Evolutionary conservation across 1,284 basidiomycete species (phyloP), one percentile per base, ranked within the genome.

Genomic region (Ustilago tritici): DNA sequence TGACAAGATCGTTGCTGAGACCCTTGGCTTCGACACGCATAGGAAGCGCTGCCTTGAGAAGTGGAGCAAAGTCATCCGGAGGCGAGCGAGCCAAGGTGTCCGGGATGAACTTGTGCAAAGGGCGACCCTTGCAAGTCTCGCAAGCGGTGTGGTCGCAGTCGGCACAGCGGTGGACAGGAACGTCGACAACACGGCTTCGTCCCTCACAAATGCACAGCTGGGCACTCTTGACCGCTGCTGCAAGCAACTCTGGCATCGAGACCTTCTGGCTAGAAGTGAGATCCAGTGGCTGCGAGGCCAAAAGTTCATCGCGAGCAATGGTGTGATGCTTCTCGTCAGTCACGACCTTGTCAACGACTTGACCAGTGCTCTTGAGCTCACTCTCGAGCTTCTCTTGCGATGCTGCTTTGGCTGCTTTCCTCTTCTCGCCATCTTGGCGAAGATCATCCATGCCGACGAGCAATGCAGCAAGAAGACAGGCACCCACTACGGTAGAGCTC

Each of bases 401-500:
- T 50, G 90, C 89, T 4, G 32, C 35, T 34, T 50, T 36, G 41
- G 50, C 64, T 9, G 57, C 56, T 35, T 65, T 62, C 23, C 56
- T 63, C 71, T 63, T 72, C 31, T 57, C 38, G 32, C 64, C 71
- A 12, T 71, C 70, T 46, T 71, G 58, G 11, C 38, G 54, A 12
- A 82, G 69, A 52, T 82, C 80, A 11, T 69, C 56, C 57, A 72
- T 69, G 31, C 72, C 79, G n/a, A 81, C 76, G 5, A 82, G 89
- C 50, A 98, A 88, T 0, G 95, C 94, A 11, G 93, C 91, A 46
- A 97, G 88, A 79, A 98, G 94, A 77, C 93, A 92, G 1, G 94
- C 90, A 1, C 95, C 95, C 23, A 98, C 95, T 14, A 98, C 95
- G 0, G 95, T 98, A 0, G 95, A 95, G 93, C 74, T 80, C 95